phyloP scores from a whole-genome alignment of 768 basidiomycete species.

The Hypholoma fasciculare region DNA sequence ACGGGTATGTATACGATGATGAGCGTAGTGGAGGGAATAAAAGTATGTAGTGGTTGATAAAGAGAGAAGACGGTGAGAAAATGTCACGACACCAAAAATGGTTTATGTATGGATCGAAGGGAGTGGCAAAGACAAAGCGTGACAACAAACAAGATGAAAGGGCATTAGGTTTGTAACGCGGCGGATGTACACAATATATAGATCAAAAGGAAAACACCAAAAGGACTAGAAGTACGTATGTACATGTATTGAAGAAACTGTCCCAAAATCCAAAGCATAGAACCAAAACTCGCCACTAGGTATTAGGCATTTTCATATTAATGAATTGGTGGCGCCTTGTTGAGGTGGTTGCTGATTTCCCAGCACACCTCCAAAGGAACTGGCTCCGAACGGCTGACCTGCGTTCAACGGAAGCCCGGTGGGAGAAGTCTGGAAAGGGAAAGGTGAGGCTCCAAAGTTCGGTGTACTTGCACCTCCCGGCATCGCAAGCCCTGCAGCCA shows the following conservation, averaged over 20 bases:
- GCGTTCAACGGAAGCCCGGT: not conserved
- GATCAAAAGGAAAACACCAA: slow-evolving; percentile 13
- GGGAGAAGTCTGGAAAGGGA: slow-evolving; percentile 16
- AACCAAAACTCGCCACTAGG: slow-evolving; percentile 5
- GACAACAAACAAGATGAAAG: slow-evolving; percentile 13
- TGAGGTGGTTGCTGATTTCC: slow-evolving; percentile 19
- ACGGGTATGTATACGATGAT: slow-evolving; percentile 6
- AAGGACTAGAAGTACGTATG: slow-evolving; percentile 14
- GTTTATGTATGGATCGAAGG: slow-evolving; percentile 8
- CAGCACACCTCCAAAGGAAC: not conserved
- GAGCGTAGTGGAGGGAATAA: slow-evolving; percentile 6
- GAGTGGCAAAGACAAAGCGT: slow-evolving; percentile 13
- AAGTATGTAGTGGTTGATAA: slow-evolving; percentile 8
- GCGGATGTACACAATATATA: slow-evolving; percentile 17
- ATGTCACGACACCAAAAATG: slow-evolving; percentile 12
- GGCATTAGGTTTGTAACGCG: slow-evolving; percentile 10
- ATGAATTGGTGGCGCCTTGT: slow-evolving; percentile 18
- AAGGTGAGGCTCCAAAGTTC: slow-evolving; percentile 10
- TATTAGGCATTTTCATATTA: slow-evolving; percentile 16
- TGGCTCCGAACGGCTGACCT: slow-evolving; percentile 13
- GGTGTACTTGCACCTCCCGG: slow-evolving; percentile 9
- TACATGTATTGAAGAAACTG: slow-evolving; percentile 9
- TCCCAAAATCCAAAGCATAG: slow-evolving; percentile 18
- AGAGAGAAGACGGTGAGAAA: slow-evolving; percentile 16
- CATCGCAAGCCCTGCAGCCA: slow-evolving; percentile 32